phyloP scores from a whole-genome alignment of 768 basidiomycete species.

The Xanthoconium stramineum region DNA sequence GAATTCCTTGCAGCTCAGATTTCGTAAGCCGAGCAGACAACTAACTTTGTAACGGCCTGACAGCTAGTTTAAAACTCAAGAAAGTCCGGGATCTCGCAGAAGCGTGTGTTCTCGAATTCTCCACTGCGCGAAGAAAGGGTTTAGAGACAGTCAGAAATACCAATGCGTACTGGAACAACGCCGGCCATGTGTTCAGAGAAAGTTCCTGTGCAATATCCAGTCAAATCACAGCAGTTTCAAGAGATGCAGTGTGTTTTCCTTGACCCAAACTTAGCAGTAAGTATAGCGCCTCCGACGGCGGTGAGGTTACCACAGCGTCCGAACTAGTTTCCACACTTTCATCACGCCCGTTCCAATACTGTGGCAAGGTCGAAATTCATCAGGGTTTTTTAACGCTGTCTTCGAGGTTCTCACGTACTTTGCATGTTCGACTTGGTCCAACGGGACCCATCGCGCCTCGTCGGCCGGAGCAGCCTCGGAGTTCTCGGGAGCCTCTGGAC shows the following conservation, averaged over 20 bases:
- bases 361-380: not conserved
- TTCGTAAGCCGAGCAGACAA: conserved; percentile 19
- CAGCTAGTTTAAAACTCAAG: conserved; percentile 29
- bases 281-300: not conserved
- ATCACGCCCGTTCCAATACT: conserved; percentile 74
- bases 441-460: conserved; percentile 47
- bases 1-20: conserved; percentile 25
- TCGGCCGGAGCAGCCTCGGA: conserved; percentile 10
- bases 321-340: conserved; percentile 68
- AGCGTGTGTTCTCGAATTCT: conserved; percentile 24
- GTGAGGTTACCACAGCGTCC: conserved; percentile 25
- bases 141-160: not conserved
- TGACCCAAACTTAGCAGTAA: not conserved
- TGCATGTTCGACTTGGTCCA: conserved; percentile 51
- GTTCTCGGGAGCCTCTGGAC: conserved; percentile 7
- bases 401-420: conserved; percentile 48
- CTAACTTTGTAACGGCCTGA: not conserved
- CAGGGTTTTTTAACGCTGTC: not conserved
- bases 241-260: not conserved
- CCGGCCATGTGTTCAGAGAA: conserved; percentile 11
- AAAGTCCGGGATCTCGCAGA: conserved; percentile 32
- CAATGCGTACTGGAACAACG: not conserved
- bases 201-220: too few species aligned
- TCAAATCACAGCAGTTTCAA: not conserved
- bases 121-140: conserved; percentile 18